phyloP scores from a whole-genome alignment of 495 filamentous ascomycete genomes.

The Penicillium verhagenii region DNA sequence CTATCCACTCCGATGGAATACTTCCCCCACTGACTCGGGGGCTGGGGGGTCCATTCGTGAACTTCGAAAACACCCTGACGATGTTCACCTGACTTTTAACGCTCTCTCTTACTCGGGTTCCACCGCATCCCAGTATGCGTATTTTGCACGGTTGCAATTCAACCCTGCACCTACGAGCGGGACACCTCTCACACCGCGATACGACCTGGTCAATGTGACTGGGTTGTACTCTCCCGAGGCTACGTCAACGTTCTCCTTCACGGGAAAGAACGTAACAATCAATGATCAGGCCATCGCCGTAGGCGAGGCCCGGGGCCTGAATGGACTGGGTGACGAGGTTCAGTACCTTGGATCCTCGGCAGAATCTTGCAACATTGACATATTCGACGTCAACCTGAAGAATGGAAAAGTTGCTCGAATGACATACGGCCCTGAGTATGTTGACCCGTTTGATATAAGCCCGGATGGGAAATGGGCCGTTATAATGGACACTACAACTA shows the following conservation, averaged over 20 bases:
- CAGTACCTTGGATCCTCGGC: slow-evolving; percentile 19
- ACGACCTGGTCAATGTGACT: slow-evolving; percentile 24
- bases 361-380: slow-evolving; percentile 26
- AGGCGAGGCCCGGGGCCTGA: slow-evolving; percentile 26
- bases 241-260: background rate
- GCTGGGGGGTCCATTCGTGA: background rate
- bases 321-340: slow-evolving; percentile 20
- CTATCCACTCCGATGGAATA: background rate
- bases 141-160: slow-evolving; percentile 23
- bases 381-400: slow-evolving; percentile 20
- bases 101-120: background rate
- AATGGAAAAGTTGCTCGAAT: slow-evolving; percentile 23
- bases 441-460: slow-evolving; percentile 22
- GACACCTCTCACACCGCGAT: slow-evolving; percentile 12
- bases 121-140: slow-evolving; percentile 9
- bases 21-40: background rate
- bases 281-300: slow-evolving; percentile 17
- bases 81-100: background rate
- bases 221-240: slow-evolving; percentile 7
- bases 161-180: slow-evolving; percentile 16
- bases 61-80: background rate
- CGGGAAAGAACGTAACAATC: slow-evolving; percentile 10
- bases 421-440: slow-evolving; percentile 25
- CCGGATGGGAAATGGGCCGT: slow-evolving; percentile 22
- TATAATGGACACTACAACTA: slow-evolving; percentile 22